Base-by-base conservation (phyloP, 1,284 basidiomycete species). In the Caloboletus inedulis region DNA sequence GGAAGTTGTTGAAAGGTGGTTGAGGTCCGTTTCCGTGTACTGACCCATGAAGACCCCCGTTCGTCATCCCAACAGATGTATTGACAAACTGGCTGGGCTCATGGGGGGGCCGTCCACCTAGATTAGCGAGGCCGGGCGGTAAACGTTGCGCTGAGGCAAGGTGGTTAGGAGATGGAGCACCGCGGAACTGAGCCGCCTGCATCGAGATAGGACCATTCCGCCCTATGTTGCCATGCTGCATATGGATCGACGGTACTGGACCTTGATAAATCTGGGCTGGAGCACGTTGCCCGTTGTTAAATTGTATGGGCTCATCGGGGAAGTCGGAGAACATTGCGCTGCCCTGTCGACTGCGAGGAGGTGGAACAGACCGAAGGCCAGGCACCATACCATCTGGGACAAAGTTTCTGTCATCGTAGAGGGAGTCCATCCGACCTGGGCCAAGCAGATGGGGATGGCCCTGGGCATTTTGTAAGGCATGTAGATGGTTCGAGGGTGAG, bases 301-400 rank as follows among this genome's bases (percentile, higher is more conserved):
- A 82, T 51, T 81, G 79, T 29, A 83, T 60, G 0, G 77, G 66
- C 33, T 90, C 88, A 40, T 89, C 86, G 23, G 81, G 59, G 21
- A 76, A 72, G 36, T 87, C 85, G 39, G 77, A 69, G 63, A 81
- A 87, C 54, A 84, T 73, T 5, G 74, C 69, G 10, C 70, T 72
- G 52, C 74, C 76, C 51, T 89, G 86, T 41, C 85, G 75, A 61
- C 71, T 77, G 50, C 87, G 78, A 51, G 81, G 77, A 42, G 80
- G 79, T 43, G 79, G 80, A 19, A 75, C 77, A 35, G 85, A 79
- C 40, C 88, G 82, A 31, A 91, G 75, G 16, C 89, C 89, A 37
- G 89, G 89, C 10, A 91, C 89, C 78, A 91, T 81, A 31, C 86
- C 87, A 69, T 91, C 87, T 9, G 89, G 87, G 29, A 89, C 80